Conservation (phyloP, 345 rosid species). For the Melastoma malabathricum region DNA sequence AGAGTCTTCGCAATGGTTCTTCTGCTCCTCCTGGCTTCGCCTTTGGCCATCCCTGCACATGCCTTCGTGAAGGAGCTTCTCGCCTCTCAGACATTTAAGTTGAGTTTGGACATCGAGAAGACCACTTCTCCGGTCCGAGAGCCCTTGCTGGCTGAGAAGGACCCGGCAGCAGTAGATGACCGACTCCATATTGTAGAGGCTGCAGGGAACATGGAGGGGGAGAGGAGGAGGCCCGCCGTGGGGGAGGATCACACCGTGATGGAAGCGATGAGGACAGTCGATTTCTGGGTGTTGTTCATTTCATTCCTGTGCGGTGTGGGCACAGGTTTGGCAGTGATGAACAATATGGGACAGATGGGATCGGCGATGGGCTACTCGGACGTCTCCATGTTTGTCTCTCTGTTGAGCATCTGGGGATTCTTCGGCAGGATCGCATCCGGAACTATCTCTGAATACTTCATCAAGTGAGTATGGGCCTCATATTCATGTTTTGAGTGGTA, state of each 20-base stretch:
- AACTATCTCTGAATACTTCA: constrained; percentile 53
- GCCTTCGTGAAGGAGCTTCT: constrained; percentile 11
- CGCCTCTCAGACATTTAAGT: constrained; percentile 7
- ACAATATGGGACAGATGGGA: constrained; percentile 93
- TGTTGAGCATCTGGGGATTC: constrained; percentile 86
- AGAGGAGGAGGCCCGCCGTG: constrained; percentile 30
- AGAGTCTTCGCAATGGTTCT: constrained; percentile 34
- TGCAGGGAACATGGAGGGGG: background rate
- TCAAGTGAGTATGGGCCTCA: constrained; percentile 53
- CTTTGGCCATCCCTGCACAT: constrained; percentile 46
- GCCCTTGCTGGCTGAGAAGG: constrained; percentile 5
- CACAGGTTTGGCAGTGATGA: constrained; percentile 76
- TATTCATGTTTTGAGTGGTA: no score
- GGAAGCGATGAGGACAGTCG: constrained; percentile 51
- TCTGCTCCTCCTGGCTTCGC: constrained; percentile 50
- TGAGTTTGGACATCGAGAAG: constrained; percentile 6
- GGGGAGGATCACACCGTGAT: constrained; percentile 84
- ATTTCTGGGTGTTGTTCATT: constrained; percentile 73
- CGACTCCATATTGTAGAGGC: background rate
- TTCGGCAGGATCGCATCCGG: constrained; percentile 87
- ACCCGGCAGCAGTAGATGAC: constrained; percentile 8
- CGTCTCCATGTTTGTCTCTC: constrained; percentile 72
- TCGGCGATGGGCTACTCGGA: constrained; percentile 74
- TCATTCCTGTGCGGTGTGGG: constrained; percentile 90
- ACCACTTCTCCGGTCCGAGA: background rate